Conservation (phyloP, 768 basidiomycete species). For the Postia placenta region DNA sequence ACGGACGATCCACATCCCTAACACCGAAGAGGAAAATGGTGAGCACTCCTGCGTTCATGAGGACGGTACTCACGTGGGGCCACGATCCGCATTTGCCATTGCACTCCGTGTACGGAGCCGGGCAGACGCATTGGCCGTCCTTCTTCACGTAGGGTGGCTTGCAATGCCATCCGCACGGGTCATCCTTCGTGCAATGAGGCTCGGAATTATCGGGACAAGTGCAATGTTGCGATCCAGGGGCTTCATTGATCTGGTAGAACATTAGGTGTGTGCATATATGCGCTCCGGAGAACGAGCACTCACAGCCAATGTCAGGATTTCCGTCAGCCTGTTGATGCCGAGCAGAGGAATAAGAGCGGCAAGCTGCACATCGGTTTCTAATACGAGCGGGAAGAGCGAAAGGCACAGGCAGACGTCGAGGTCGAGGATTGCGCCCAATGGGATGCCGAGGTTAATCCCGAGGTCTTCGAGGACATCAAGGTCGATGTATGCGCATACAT, state of each 20-base stretch:
- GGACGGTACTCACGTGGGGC: background rate
- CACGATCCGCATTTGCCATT: slow-evolving; percentile 2
- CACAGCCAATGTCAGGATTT: background rate
- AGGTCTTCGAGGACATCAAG: background rate
- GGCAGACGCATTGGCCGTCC: slow-evolving; percentile 4
- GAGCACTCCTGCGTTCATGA: background rate
- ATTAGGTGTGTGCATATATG: background rate
- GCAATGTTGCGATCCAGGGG: slow-evolving; percentile 1
- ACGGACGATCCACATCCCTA: background rate
- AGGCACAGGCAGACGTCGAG: slow-evolving; percentile 4
- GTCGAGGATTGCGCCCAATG: background rate
- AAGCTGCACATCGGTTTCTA: background rate
- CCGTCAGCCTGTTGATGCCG: background rate
- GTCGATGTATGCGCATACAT: slow-evolving; percentile 3
- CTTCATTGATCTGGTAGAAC: background rate
- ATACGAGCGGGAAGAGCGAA: background rate
- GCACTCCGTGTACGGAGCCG: background rate
- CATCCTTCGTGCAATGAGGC: background rate
- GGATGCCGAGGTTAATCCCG: background rate
- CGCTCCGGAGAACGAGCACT: no score
- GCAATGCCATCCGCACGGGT: slow-evolving; percentile 2
- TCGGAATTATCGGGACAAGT: background rate
- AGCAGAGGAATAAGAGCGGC: background rate
- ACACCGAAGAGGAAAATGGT: background rate
- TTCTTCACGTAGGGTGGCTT: slow-evolving; percentile 1